Evolutionary conservation across 768 basidiomycete genomes (phyloP).

Genomic region (Suillus variegatus): DNA sequence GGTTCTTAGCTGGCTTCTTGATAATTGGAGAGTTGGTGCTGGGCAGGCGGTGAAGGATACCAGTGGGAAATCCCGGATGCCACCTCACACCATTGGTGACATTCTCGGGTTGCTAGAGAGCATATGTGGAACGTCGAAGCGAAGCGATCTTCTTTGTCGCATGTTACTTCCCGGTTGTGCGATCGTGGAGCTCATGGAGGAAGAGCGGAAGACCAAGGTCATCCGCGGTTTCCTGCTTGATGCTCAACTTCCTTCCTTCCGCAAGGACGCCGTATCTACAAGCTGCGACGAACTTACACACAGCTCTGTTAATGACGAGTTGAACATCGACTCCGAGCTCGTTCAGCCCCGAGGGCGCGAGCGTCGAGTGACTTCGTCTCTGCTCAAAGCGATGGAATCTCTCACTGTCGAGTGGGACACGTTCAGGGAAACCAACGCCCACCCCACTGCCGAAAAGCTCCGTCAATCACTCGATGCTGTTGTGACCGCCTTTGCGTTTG

Average conservation of each 20-base stretch:
- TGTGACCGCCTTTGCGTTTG: conserved; percentile 66
- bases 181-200: conserved; percentile 60
- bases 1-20: conserved; percentile 77
- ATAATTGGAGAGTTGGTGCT: conserved; percentile 61
- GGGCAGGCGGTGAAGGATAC: conserved; percentile 37
- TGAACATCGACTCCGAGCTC: conserved; percentile 31
- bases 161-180: conserved; percentile 68
- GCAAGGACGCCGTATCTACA: conserved; percentile 9
- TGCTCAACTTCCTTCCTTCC: conserved; percentile 56
- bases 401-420: conserved; percentile 51
- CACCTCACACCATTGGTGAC: conserved; percentile 59
- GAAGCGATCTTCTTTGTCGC: conserved; percentile 46
- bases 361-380: conserved; percentile 58
- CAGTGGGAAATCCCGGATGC: conserved; percentile 42
- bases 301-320: background rate
- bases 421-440: conserved; percentile 30
- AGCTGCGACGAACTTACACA: background rate
- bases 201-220: conserved; percentile 54
- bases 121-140: conserved; percentile 57
- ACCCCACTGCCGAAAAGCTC: conserved; percentile 60
- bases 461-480: conserved; percentile 72
- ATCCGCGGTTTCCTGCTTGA: conserved; percentile 73
- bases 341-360: conserved; percentile 58
- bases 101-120: conserved; percentile 62
- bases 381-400: conserved; percentile 63